Evolutionary conservation across 331 rosid species (phyloP).

Genomic region (Quercus lobata): DNA sequence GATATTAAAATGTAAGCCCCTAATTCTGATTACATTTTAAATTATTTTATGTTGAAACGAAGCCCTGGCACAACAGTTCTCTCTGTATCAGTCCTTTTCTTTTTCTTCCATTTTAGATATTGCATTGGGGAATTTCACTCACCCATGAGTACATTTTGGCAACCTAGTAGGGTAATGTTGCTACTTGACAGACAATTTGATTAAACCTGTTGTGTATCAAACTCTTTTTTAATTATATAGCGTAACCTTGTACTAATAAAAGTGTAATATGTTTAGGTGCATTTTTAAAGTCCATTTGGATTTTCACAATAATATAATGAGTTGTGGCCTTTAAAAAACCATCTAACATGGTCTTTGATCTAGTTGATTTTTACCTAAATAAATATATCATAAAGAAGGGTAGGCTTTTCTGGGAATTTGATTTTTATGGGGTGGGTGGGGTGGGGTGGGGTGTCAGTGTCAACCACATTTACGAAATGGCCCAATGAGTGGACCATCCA

Average conservation of each 20-base stretch:
- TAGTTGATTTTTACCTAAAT: too few species aligned
- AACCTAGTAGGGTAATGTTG: neutral
- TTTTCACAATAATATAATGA: too few species aligned
- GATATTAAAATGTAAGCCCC: neutral
- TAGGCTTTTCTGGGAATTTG: too few species aligned
- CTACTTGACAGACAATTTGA: neutral
- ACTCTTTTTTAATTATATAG: neutral
- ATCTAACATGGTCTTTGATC: too few species aligned
- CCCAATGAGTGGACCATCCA: too few species aligned
- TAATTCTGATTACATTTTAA: neutral
- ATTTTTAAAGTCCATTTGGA: too few species aligned
- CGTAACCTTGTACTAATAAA: neutral
- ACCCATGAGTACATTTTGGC: neutral
- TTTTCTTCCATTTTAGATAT: neutral
- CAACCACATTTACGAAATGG: too few species aligned
- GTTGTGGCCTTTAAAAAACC: too few species aligned
- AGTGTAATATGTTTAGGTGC: too few species aligned
- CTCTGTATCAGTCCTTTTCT: neutral
- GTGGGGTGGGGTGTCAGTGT: too few species aligned
- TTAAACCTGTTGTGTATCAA: neutral
- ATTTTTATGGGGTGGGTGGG: too few species aligned
- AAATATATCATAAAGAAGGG: too few species aligned
- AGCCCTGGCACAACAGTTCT: neutral
- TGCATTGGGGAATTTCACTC: neutral
- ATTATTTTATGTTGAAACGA: neutral